Percentiles rank a stretch among this genome's conserved stretches.
phyloP scores from a whole-genome alignment of 352 stramenopile genomes.

The Globisporangium echinulatum region DNA sequence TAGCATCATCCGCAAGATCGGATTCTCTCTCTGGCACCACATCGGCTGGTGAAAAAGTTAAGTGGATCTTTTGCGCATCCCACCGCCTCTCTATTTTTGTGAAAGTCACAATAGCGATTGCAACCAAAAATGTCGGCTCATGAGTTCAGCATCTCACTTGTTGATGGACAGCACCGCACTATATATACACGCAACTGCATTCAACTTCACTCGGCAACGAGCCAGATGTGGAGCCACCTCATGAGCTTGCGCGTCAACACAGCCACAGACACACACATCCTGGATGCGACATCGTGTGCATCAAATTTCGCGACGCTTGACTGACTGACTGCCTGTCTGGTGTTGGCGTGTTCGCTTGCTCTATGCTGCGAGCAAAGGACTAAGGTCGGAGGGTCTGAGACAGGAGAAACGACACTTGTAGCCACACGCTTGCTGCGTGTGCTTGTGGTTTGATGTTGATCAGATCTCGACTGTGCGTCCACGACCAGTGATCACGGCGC shows the following conservation, averaged over 20 bases:
- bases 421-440: background rate
- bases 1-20: too few relatives aligned
- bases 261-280: background rate
- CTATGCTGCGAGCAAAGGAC: background rate
- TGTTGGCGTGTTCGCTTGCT: background rate
- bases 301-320: background rate
- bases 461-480: background rate
- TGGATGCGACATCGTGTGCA: background rate
- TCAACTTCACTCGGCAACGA: background rate
- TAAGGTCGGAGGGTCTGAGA: background rate
- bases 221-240: background rate
- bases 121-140: background rate
- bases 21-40: too few relatives aligned
- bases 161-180: too few relatives aligned
- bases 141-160: background rate
- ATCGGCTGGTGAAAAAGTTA: slow-evolving; percentile 1
- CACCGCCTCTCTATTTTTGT: background rate
- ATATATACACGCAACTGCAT: too few relatives aligned
- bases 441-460: background rate
- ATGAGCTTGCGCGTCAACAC: background rate
- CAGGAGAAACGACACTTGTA: background rate
- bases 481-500: too few relatives aligned
- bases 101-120: background rate
- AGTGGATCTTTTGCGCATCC: slow-evolving; percentile 1
- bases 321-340: background rate